These are phyloP conservation scores for Massariosphaeria phaeospora DNA, from an alignment of 495 filamentous ascomycete genomes.

Conservation along the genomic window DNA sequence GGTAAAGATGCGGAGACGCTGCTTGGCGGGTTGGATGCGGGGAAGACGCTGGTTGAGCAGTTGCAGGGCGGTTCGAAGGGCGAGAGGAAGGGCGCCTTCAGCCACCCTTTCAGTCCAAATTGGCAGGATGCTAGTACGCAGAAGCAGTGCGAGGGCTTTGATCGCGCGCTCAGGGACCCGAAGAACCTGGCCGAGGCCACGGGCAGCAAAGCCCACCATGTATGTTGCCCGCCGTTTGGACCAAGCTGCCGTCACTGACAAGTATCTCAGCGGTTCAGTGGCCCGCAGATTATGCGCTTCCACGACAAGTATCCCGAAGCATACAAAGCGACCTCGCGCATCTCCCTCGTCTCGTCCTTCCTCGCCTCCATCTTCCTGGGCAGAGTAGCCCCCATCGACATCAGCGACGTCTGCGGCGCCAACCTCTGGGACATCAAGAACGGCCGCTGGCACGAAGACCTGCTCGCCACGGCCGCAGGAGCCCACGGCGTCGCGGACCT, in stretches of 20 bases:
- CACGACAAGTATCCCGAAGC: constrained; percentile 70
- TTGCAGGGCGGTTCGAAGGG: constrained; percentile 42
- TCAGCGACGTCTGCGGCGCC: constrained; percentile 93
- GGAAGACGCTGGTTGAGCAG: constrained; percentile 39
- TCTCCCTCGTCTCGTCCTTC: constrained; percentile 93
- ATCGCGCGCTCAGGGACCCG: constrained; percentile 59
- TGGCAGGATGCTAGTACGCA: constrained; percentile 98
- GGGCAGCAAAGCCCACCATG: constrained; percentile 91
- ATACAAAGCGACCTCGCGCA: constrained; percentile 73
- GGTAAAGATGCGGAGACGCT: constrained; percentile 60
- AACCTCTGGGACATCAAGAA: constrained; percentile 88
- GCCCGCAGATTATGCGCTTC: constrained; percentile 89
- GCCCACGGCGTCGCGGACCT: constrained; percentile 61
- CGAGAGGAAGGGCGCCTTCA: constrained; percentile 61
- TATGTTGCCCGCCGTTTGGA: constrained; percentile 41
- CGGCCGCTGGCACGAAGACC: constrained; percentile 63
- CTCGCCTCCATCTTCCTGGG: constrained; percentile 89
- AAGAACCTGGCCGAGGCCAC: constrained; percentile 70
- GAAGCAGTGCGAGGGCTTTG: constrained; percentile 82
- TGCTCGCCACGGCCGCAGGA: constrained; percentile 74
- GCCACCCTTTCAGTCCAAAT: constrained; percentile 84
- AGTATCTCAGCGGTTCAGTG: constrained; percentile 77
- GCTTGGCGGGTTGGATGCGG: constrained; percentile 54
- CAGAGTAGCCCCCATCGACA: constrained; percentile 79
- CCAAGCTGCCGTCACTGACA: not conserved